phyloP scores from a whole-genome alignment of 2,329 filamentous ascomycete genomes.

The Chaetomium sp. region DNA sequence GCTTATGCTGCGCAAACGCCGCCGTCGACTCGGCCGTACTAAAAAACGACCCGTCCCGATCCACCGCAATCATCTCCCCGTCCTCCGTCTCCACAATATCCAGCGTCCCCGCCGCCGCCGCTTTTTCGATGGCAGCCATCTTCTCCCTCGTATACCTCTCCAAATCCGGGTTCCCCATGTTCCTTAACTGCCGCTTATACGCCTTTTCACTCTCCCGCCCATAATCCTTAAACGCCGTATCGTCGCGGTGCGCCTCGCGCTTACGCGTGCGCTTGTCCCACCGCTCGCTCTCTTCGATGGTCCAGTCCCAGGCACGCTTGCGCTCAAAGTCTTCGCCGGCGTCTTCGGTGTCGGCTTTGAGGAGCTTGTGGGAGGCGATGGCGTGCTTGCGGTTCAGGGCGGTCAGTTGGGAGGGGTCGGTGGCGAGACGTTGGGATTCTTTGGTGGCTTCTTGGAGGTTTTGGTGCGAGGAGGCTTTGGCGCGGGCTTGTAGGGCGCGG shows the following conservation, averaged over 20 bases:
- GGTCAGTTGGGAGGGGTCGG: conserved; percentile 69
- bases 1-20: conserved; percentile 76
- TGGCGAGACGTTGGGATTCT: conserved; percentile 72
- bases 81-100: conserved; percentile 95
- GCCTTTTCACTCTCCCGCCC: conserved; percentile 80
- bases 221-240: conserved; percentile 88
- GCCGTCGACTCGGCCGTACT: conserved; percentile 72
- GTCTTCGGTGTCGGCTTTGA: conserved; percentile 85
- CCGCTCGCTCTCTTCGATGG: conserved; percentile 82
- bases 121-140: conserved; percentile 74
- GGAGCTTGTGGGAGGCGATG: conserved; percentile 82
- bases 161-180: conserved; percentile 66
- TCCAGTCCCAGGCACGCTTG: conserved; percentile 98
- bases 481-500: conserved; percentile 77
- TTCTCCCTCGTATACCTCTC: conserved; percentile 86
- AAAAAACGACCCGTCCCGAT: conserved; percentile 86
- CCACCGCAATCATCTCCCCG: conserved; percentile 88
- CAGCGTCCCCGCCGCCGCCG: conserved; percentile 75
- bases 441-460: conserved; percentile 80
- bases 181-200: conserved; percentile 83
- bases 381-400: conserved; percentile 80
- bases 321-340: conserved; percentile 90
- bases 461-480: conserved; percentile 61
- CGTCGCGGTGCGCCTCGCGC: conserved; percentile 72
- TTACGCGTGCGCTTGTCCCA: conserved; percentile 91